Evolutionary conservation across 2,329 filamentous ascomycete genomes (phyloP).

Genomic region (Cytospora piceae): DNA sequence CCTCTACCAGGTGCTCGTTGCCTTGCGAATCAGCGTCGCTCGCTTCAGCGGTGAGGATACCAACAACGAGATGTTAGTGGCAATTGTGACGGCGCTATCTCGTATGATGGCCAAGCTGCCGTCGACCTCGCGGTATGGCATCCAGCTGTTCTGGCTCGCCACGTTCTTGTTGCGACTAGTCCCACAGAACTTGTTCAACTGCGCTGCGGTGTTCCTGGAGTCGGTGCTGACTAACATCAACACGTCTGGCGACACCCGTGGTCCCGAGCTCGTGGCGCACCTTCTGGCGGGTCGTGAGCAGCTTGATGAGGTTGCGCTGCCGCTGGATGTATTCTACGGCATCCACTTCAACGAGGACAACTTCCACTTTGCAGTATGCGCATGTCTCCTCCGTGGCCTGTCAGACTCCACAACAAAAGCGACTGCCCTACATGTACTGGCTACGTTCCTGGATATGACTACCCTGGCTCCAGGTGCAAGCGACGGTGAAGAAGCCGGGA

Average conservation of each 20-base stretch:
- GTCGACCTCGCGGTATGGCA: slow-evolving; percentile 67
- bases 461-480: slow-evolving; percentile 43
- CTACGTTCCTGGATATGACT: slow-evolving; percentile 62
- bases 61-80: slow-evolving; percentile 69
- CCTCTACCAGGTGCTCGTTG: slow-evolving; percentile 71
- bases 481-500: slow-evolving; percentile 33
- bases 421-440: slow-evolving; percentile 62
- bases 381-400: slow-evolving; percentile 65
- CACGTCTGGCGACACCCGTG: slow-evolving; percentile 61
- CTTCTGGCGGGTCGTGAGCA: slow-evolving; percentile 64
- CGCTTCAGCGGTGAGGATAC: slow-evolving; percentile 64
- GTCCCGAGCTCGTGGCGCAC: slow-evolving; percentile 61
- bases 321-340: slow-evolving; percentile 67
- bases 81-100: slow-evolving; percentile 68
- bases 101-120: slow-evolving; percentile 74
- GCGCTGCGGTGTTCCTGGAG: slow-evolving; percentile 66
- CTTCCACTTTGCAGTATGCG: slow-evolving; percentile 70
- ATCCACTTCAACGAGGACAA: slow-evolving; percentile 66
- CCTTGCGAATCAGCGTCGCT: slow-evolving; percentile 66
- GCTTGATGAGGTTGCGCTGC: slow-evolving; percentile 64
- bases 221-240: slow-evolving; percentile 67
- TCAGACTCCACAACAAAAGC: slow-evolving; percentile 64
- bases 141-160: slow-evolving; percentile 72
- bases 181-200: slow-evolving; percentile 66
- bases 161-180: slow-evolving; percentile 68